Base-by-base conservation (phyloP, 176 grass and related monocot genomes). In the Dendrocalamus sinicus region DNA sequence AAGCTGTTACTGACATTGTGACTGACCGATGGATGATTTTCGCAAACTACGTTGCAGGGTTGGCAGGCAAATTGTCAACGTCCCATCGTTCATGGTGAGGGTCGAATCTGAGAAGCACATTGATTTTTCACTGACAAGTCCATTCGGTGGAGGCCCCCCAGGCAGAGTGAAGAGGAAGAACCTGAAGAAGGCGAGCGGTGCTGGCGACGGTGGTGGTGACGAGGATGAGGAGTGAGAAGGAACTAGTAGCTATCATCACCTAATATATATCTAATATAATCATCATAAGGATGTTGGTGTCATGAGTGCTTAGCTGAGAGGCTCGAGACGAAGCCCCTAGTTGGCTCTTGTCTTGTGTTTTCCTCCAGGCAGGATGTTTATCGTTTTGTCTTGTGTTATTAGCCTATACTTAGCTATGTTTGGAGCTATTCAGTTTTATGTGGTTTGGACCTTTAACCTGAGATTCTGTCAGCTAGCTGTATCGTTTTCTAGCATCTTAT, bases 41-140 rank as follows among this genome's bases (percentile, higher is more conserved):
- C 53, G 16, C 1, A 12, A 39, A 75, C 37, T 2, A 64, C 12
- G 19, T 78, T 83, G 81, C 77, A 92, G 92, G 79, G 92, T 94
- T 85, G 90, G 92, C 35, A 94, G 87, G 87, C 92, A 94, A 70
- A 88, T 94, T 0, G 92, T 94, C 55, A 94, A 94, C 6, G 90
- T 94, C 50, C 89, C 92, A 0, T 94, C 92, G 0, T 94, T 92
- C 72, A 92, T 94, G 92, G 92, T 92, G 72, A 90, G 92, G 87
- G 87, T 94, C 0, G 92, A 94, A 59, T 94, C 87, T 26, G 92
- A 89, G 81, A 94, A 94, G 83, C 92, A 94, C 79, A 57, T 94
- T 20, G 87, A 94, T 70, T 94, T 94, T 24, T 94, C 92, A 0
- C 90, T 94, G 41, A 89, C 92, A 14, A 94, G 92, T 52, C 92